Evolutionary conservation across 352 stramenopile species (phyloP).

Genomic region (Poterioochromonas sp.): DNA sequence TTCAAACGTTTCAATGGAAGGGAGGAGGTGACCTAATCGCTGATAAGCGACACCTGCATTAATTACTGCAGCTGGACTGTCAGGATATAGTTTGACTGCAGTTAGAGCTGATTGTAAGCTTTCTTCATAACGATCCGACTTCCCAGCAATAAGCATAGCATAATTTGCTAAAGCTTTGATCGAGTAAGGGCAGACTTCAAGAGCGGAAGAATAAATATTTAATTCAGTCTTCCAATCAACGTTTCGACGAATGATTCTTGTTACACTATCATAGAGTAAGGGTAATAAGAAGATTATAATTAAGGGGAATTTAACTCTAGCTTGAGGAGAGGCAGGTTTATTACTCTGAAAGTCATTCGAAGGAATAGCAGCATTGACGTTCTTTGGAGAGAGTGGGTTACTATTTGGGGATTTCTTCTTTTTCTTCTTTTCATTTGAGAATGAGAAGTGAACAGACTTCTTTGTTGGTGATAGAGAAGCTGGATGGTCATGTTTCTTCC

Average conservation of each 20-base stretch:
- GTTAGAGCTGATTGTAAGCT: background rate
- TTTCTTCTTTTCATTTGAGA: too few relatives aligned
- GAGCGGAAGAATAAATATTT: background rate
- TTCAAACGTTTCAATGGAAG: background rate
- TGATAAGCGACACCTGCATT: background rate
- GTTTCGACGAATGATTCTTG: background rate
- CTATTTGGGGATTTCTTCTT: too few relatives aligned
- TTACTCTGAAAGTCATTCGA: too few relatives aligned
- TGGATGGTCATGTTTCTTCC: too few relatives aligned
- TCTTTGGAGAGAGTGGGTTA: too few relatives aligned
- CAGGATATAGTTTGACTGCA: background rate
- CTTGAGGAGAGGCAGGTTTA: too few relatives aligned
- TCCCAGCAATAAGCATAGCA: background rate
- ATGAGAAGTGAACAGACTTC: too few relatives aligned
- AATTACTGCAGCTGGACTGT: background rate
- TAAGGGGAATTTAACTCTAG: too few relatives aligned
- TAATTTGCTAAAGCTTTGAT: constrained; percentile 21
- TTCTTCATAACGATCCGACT: background rate
- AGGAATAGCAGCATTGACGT: too few relatives aligned
- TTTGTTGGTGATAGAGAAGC: too few relatives aligned
- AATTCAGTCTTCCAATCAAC: background rate
- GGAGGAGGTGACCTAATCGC: background rate
- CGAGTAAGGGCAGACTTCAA: constrained; percentile 8
- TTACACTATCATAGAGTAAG: too few relatives aligned
- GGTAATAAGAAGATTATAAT: background rate